Conservation (phyloP, 495 filamentous ascomycete genomes). For the Friedmanniomyces simplex region DNA sequence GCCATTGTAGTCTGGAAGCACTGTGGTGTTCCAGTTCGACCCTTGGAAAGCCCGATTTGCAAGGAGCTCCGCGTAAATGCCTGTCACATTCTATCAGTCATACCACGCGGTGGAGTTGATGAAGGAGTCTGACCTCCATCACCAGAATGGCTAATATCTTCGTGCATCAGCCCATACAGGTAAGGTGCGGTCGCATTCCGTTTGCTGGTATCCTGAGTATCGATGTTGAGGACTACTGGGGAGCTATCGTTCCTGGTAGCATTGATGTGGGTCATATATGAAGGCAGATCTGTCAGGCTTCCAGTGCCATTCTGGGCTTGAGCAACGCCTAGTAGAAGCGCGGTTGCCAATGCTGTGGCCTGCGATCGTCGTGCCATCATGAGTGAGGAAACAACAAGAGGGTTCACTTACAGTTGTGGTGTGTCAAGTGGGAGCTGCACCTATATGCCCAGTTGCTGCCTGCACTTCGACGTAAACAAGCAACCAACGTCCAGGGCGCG, state of each 20-base stretch:
- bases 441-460: no score
- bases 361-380: background rate
- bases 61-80: slow-evolving; percentile 64
- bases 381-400: background rate
- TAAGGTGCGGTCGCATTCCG: background rate
- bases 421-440: background rate
- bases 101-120: background rate
- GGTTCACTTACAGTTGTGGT: background rate
- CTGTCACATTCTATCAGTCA: background rate
- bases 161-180: slow-evolving; percentile 12
- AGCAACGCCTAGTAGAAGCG: background rate
- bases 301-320: background rate
- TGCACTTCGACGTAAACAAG: background rate
- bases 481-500: background rate
- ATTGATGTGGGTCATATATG: background rate
- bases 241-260: background rate
- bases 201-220: background rate
- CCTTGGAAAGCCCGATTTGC: slow-evolving; percentile 62
- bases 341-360: background rate
- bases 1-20: background rate
- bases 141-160: slow-evolving; percentile 64
- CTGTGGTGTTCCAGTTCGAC: background rate
- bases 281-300: background rate
- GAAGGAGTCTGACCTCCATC: slow-evolving; percentile 42
- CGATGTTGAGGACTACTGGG: background rate